These are phyloP conservation scores for Penicillium rolfsii DNA, from an alignment of 2,329 filamentous ascomycete species.

Conservation along the genomic window DNA sequence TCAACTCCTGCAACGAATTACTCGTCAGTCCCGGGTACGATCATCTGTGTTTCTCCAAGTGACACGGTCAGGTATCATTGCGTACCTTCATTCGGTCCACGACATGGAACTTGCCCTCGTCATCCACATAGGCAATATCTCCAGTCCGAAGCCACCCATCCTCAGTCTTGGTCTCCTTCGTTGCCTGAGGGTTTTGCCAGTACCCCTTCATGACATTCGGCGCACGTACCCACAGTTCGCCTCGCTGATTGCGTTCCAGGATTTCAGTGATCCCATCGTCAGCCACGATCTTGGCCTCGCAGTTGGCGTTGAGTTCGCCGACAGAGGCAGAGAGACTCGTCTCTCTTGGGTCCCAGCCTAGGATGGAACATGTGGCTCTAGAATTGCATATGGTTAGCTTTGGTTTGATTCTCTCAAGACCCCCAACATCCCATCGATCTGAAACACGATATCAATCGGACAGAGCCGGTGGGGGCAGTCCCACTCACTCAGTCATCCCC, in stretches of 20 bases:
- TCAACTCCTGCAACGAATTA: constrained; percentile 53
- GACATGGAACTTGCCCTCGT: constrained; percentile 62
- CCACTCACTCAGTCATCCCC: constrained; percentile 78
- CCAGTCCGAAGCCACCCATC: constrained; percentile 75
- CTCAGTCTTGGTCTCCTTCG: constrained; percentile 61
- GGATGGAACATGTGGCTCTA: constrained; percentile 67
- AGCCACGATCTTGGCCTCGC: constrained; percentile 67
- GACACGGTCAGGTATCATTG: not conserved
- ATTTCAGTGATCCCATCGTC: constrained; percentile 48
- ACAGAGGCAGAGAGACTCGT: constrained; percentile 56
- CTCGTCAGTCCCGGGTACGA: not conserved
- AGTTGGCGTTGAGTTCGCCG: constrained; percentile 68
- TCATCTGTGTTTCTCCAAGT: constrained; percentile 1
- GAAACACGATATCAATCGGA: not conserved
- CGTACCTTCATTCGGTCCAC: constrained; percentile 73
- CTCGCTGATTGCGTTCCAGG: constrained; percentile 58
- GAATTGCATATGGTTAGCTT: not conserved
- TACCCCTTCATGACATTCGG: constrained; percentile 78
- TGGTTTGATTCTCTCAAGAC: not conserved
- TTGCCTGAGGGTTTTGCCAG: constrained; percentile 72
- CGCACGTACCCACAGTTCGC: constrained; percentile 73
- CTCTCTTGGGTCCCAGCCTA: constrained; percentile 64
- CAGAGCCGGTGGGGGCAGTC: constrained; percentile 29
- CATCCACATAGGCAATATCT: constrained; percentile 68
- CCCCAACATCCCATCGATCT: not conserved